These are phyloP conservation scores for Ophiostoma novo-ulmi DNA, from an alignment of 2,329 filamentous ascomycete species.

Conservation along the genomic window DNA sequence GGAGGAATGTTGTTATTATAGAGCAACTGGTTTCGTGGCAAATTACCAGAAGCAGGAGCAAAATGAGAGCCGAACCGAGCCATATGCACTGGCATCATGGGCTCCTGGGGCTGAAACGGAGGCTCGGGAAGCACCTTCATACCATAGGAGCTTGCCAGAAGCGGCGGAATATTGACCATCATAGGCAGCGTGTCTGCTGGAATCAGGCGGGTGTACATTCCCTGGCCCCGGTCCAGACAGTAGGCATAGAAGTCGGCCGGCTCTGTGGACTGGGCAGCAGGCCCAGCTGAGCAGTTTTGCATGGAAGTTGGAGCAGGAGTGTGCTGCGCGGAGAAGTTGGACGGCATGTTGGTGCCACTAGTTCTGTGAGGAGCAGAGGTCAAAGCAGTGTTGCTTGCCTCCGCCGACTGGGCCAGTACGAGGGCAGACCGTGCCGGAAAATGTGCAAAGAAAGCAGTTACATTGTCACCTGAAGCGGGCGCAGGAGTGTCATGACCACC, in stretches of 20 bases:
- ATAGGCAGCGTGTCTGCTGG: constrained; percentile 50
- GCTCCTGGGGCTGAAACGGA: not conserved
- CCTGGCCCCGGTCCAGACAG: constrained; percentile 50
- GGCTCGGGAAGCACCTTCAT: constrained; percentile 43
- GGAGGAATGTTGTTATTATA: not conserved
- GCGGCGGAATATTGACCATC: constrained; percentile 41
- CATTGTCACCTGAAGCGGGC: not conserved
- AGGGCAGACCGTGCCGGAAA: not conserved
- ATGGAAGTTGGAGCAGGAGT: not conserved
- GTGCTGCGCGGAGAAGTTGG: not conserved
- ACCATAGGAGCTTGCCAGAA: constrained; percentile 38
- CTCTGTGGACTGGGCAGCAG: not conserved
- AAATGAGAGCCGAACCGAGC: not conserved
- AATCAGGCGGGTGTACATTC: constrained; percentile 50
- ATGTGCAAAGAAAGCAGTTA: not conserved
- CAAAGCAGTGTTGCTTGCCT: not conserved
- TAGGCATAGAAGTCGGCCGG: constrained; percentile 40
- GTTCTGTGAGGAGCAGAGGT: not conserved
- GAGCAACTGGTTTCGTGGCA: not conserved
- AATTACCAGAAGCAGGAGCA: not conserved
- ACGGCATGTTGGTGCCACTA: not conserved
- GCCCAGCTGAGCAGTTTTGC: not conserved
- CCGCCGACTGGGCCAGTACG: not conserved
- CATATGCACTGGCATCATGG: not conserved
- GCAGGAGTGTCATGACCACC: not conserved